A percentile compares a stretch with the other conserved stretches of the same genome.
Evolutionary conservation across 768 basidiomycete species (phyloP).

Genomic region (Suillus variegatus): DNA sequence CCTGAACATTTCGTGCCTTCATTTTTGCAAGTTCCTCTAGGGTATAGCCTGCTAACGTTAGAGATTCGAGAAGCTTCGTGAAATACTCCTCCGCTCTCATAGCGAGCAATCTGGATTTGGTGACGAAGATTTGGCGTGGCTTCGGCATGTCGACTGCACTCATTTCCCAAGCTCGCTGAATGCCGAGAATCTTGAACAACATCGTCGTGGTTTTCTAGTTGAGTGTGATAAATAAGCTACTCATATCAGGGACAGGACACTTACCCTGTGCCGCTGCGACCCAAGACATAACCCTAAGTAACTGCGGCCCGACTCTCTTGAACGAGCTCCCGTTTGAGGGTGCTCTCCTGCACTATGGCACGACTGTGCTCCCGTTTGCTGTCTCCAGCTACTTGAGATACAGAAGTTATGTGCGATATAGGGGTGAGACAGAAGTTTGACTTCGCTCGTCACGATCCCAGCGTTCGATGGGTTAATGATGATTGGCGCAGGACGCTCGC

Average conservation of each 20-base stretch:
- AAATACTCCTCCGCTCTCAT: constrained; percentile 72
- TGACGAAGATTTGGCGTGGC: constrained; percentile 72
- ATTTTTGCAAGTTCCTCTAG: constrained; percentile 39
- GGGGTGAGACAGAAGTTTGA: too few relatives aligned
- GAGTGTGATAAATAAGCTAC: background rate
- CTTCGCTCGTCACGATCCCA: too few relatives aligned
- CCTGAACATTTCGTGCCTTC: constrained; percentile 19
- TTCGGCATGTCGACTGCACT: constrained; percentile 36
- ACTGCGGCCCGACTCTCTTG: too few relatives aligned
- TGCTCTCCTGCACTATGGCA: too few relatives aligned
- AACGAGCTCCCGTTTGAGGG: too few relatives aligned
- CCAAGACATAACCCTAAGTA: constrained; percentile 68
- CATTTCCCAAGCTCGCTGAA: constrained; percentile 56
- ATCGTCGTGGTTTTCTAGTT: constrained; percentile 70
- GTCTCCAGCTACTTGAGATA: too few relatives aligned
- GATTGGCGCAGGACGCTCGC: too few relatives aligned
- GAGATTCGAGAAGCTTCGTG: constrained; percentile 46
- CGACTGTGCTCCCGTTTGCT: too few relatives aligned
- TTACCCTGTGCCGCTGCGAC: constrained; percentile 76
- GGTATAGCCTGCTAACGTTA: constrained; percentile 37
- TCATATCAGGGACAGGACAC: constrained; percentile 10
- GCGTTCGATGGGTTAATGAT: too few relatives aligned
- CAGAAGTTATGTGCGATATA: too few relatives aligned
- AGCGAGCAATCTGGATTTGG: constrained; percentile 65
- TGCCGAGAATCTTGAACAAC: constrained; percentile 72